Percentiles rank a stretch among this genome's conserved stretches.
phyloP scores from a whole-genome alignment of 116 monocot species.

The Thalassia testudinum region DNA sequence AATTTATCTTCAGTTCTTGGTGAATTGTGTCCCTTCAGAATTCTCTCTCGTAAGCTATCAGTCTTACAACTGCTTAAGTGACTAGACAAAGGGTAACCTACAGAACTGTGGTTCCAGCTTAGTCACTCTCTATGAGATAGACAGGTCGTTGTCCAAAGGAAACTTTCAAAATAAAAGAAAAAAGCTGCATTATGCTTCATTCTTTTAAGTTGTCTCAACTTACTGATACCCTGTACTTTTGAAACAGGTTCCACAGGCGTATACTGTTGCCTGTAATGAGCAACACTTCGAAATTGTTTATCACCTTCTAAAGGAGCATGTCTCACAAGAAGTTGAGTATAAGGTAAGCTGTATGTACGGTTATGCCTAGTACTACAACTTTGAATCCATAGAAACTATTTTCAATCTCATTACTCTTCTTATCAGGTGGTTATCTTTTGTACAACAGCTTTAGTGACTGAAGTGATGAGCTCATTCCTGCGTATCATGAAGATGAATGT shows the following conservation, averaged over 20 bases:
- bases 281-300: constrained; percentile 60
- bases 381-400: background rate
- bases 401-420: background rate
- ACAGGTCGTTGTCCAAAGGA: too few relatives aligned
- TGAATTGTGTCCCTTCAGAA: too few relatives aligned
- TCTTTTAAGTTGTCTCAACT: too few relatives aligned
- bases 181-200: too few relatives aligned
- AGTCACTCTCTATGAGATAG: too few relatives aligned
- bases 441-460: constrained; percentile 65
- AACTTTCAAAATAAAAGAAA: too few relatives aligned
- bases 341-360: constrained; percentile 27
- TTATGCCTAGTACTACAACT: too few relatives aligned
- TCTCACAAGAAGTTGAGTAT: constrained; percentile 45
- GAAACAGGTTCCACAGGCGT: constrained; percentile 49
- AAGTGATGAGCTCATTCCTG: constrained; percentile 43
- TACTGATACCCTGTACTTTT: background rate
- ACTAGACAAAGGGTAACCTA: too few relatives aligned
- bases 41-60: too few relatives aligned
- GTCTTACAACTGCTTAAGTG: too few relatives aligned
- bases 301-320: constrained; percentile 66
- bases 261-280: constrained; percentile 51
- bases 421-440: constrained; percentile 73
- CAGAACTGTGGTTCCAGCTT: too few relatives aligned
- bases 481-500: constrained; percentile 73
- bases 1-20: too few relatives aligned